Base-by-base conservation (phyloP, 371 early-diverging fungal species). In the Mucor piriformis region DNA sequence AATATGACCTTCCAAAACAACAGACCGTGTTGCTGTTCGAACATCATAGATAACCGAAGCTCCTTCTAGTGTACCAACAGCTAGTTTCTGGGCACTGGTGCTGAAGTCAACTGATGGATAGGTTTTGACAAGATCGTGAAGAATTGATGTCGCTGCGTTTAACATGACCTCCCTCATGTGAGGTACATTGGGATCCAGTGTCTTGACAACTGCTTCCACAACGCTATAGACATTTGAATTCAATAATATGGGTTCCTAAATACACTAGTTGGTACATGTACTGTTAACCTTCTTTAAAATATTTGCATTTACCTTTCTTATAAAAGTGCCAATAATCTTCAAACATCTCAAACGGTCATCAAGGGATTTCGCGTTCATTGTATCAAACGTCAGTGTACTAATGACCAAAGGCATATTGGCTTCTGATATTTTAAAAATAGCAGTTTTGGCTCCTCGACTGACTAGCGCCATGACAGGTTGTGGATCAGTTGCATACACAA, bases 51-150 rank as follows among this genome's bases (percentile, higher is more conserved):
- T 83, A 8, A 92, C 74, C 2, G 83, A 79, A 0, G 88, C 83
- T 0, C 95, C 95, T 57, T 94, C 93, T 20, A 77, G 53, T 2
- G 88, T 87, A n/a, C 94, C 95, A 1, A 92, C 85, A 0, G 88
- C 88, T 12, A 95, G 67, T 35, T 90, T 84, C 69, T 95, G 95
- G 0, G 87, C 74, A 2, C 76, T 82, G 23, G 81, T 76, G 63
- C 92, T 93, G 62, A 95, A 93, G 44, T 88, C 84, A 21, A 93
- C 82, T 25, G 74, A 83, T 1, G 93, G 90, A 67, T 86, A 88
- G 64, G 82, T 85, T 59, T 81, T 83, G 0, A 95, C 95, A 16
- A 95, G 65, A 60, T 92, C 91, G 44, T 91, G 83, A 38, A 95
- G 74, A 37, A 87, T 85, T 0, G 87, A 72, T 0, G 94, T 94